Conservation (phyloP, 805 yeast species). For the Lachancea nothofagi region DNA sequence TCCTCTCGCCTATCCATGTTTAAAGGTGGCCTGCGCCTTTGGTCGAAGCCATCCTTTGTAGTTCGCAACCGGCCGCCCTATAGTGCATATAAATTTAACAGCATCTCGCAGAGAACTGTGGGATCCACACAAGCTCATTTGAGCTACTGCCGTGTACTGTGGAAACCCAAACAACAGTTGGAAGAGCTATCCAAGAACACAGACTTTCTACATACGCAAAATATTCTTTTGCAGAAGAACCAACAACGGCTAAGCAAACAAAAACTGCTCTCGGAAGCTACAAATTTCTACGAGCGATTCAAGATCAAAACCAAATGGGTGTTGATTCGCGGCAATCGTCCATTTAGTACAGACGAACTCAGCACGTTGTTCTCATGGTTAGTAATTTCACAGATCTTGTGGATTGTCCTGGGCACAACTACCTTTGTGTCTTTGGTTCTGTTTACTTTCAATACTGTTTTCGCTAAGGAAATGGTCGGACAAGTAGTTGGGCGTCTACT, state of each 20-base stretch:
- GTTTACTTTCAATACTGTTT: conserved; percentile 69
- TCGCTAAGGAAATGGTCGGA: conserved; percentile 87
- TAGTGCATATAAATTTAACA: background rate
- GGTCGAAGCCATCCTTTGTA: background rate
- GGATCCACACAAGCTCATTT: background rate
- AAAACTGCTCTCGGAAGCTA: conserved; percentile 38
- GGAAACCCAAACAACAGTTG: conserved; percentile 9
- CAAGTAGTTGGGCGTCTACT: conserved; percentile 68
- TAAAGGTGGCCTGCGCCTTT: background rate
- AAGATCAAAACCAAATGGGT: conserved; percentile 67
- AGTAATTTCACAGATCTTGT: conserved; percentile 72
- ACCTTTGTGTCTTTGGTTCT: conserved; percentile 80
- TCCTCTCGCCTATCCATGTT: no score
- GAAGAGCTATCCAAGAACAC: conserved; percentile 19
- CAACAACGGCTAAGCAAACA: conserved; percentile 30
- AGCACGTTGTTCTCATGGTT: conserved; percentile 88
- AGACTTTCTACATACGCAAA: conserved; percentile 23
- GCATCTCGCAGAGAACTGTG: background rate
- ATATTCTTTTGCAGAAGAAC: conserved; percentile 19
- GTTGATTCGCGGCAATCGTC: conserved; percentile 68
- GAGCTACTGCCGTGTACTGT: background rate
- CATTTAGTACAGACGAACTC: conserved; percentile 82
- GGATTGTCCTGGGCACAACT: conserved; percentile 82
- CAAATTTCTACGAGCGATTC: conserved; percentile 40
- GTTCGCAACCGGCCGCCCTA: background rate